phyloP scores from a whole-genome alignment of 1,284 basidiomycete genomes.

The Porogramme epimiltina region DNA sequence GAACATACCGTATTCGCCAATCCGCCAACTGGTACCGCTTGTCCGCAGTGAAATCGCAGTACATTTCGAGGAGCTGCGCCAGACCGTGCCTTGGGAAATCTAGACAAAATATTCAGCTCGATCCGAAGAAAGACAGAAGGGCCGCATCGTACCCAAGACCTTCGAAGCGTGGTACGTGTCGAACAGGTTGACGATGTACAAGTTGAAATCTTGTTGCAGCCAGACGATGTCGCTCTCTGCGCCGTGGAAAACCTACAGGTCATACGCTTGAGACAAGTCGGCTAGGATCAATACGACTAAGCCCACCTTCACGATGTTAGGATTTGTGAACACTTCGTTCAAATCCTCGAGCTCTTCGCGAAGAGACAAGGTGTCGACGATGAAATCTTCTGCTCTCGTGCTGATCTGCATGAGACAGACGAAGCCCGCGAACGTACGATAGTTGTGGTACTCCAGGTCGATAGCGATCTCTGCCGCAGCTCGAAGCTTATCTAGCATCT shows the following conservation, averaged over 20 bases:
- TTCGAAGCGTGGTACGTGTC: slow-evolving; percentile 97
- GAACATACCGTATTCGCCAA: slow-evolving; percentile 86
- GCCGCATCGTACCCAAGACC: slow-evolving; percentile 57
- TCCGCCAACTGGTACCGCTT: slow-evolving; percentile 97
- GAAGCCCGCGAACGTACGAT: slow-evolving; percentile 84
- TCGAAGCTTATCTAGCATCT: slow-evolving; percentile 70
- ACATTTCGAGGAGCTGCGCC: slow-evolving; percentile 85
- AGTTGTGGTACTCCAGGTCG: slow-evolving; percentile 93
- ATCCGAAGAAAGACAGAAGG: slow-evolving; percentile 5
- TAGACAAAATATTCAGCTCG: slow-evolving; percentile 27
- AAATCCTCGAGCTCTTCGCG: slow-evolving; percentile 74
- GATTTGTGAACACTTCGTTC: slow-evolving; percentile 83
- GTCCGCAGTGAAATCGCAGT: slow-evolving; percentile 90
- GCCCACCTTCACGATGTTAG: slow-evolving; percentile 80
- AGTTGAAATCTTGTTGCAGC: slow-evolving; percentile 94
- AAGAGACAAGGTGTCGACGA: slow-evolving; percentile 84
- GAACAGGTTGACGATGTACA: slow-evolving; percentile 94
- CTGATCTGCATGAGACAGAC: slow-evolving; percentile 95
- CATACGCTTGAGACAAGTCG: neutral
- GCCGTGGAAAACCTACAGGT: slow-evolving; percentile 85
- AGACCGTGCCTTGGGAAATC: slow-evolving; percentile 86
- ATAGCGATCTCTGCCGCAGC: slow-evolving; percentile 83
- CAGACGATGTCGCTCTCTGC: slow-evolving; percentile 94
- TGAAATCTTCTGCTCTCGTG: slow-evolving; percentile 83
- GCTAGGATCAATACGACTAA: no score